Conservation (phyloP, 768 basidiomycete species). For the Boletus subparvulus region DNA sequence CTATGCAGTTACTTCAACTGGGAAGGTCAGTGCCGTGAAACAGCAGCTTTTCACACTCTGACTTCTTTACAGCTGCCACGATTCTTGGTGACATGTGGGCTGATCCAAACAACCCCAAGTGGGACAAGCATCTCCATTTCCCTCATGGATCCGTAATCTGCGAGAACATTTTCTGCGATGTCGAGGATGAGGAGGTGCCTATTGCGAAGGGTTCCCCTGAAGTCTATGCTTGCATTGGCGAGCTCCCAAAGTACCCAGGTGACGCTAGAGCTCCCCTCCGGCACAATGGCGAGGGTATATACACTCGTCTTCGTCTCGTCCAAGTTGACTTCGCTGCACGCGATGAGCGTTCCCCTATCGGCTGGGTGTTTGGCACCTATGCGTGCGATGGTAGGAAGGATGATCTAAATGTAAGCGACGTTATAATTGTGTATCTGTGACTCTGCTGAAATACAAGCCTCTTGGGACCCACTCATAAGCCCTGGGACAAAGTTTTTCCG, state of each 20-base stretch:
- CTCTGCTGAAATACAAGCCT: background rate
- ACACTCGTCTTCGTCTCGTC: background rate
- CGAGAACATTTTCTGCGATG: conserved; percentile 1
- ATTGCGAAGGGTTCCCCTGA: background rate
- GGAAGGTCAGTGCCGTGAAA: background rate
- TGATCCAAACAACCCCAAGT: background rate
- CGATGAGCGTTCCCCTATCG: background rate
- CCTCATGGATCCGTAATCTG: conserved; percentile 1
- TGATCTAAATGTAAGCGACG: background rate
- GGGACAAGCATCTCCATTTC: background rate
- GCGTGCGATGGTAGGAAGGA: background rate
- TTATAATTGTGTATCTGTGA: background rate
- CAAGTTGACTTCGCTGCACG: conserved; percentile 1
- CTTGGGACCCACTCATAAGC: background rate
- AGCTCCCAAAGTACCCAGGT: background rate
- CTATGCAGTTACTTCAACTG: conserved; percentile 4
- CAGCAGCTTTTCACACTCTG: background rate
- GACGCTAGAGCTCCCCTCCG: background rate
- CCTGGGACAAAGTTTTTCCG: background rate
- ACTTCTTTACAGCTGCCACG: background rate
- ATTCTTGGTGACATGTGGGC: conserved; percentile 1
- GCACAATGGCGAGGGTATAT: background rate
- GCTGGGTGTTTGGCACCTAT: conserved; percentile 4
- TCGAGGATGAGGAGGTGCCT: background rate
- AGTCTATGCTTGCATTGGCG: background rate